Percentiles rank a stretch among this genome's conserved stretches.
Evolutionary conservation across 345 rosid species (phyloP).

Genomic region (Lenwebbia sp.): DNA sequence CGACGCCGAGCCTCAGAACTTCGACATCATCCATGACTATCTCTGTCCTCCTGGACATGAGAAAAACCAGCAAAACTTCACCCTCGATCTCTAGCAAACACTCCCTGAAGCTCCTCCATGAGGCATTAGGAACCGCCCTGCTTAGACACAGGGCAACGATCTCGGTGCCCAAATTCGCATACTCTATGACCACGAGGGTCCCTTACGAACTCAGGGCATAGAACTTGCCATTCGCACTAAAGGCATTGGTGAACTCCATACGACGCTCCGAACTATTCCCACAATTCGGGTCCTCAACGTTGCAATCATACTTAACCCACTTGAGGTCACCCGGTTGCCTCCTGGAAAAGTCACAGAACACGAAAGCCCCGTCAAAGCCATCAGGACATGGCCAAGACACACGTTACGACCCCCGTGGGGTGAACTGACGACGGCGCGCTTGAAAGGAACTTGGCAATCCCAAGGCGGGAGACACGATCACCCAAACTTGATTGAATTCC

Average conservation of each 20-base stretch:
- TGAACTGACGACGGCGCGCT: background rate
- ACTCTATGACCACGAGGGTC: slow-evolving; percentile 8
- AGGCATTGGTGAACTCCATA: slow-evolving; percentile 14
- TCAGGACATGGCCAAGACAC: background rate
- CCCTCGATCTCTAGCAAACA: slow-evolving; percentile 17
- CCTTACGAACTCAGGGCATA: slow-evolving; percentile 22
- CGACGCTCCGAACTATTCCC: background rate
- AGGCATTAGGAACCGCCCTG: slow-evolving; percentile 6
- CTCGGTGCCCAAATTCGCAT: background rate
- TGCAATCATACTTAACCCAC: slow-evolving; percentile 14
- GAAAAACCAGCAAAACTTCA: slow-evolving; percentile 11
- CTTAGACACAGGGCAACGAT: slow-evolving; percentile 1
- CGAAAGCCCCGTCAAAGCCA: slow-evolving; percentile 16
- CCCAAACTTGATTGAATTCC: background rate
- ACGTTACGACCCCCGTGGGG: accelerated
- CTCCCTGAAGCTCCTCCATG: slow-evolving; percentile 9
- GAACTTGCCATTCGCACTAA: slow-evolving; percentile 13
- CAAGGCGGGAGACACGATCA: background rate
- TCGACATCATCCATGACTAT: slow-evolving; percentile 13
- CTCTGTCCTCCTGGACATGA: slow-evolving; percentile 1
- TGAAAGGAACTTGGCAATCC: slow-evolving; percentile 5
- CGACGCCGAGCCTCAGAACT: slow-evolving; percentile 4
- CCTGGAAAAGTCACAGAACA: background rate
- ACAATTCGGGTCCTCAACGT: slow-evolving; percentile 7
- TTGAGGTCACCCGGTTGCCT: background rate